Percentiles rank a stretch among this genome's conserved stretches.
Evolutionary conservation across 768 basidiomycete species (phyloP).

Genomic region (Auricularia sp.): DNA sequence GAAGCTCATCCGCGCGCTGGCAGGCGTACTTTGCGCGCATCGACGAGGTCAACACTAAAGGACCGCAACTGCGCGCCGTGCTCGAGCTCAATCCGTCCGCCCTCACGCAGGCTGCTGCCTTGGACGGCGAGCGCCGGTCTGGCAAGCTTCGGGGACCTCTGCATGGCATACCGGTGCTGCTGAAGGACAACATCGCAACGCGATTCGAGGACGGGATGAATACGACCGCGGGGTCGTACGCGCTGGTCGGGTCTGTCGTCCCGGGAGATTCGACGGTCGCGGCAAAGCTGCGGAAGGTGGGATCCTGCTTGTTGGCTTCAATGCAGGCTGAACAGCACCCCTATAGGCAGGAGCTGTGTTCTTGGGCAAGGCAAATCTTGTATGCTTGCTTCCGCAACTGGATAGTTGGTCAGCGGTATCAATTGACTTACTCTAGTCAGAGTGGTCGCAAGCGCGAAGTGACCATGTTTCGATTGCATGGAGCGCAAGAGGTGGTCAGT

Average conservation of each 20-base stretch:
- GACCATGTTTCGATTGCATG: conserved; percentile 36
- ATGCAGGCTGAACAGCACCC: not conserved
- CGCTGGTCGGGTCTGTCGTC: conserved; percentile 25
- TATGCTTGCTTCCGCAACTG: not conserved
- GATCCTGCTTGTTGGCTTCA: not conserved
- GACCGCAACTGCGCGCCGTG: conserved; percentile 28
- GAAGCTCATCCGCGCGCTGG: too few relatives aligned
- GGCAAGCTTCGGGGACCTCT: conserved; percentile 18
- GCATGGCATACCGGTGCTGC: conserved; percentile 30
- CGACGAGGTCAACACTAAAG: conserved; percentile 34
- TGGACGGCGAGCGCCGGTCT: conserved; percentile 25
- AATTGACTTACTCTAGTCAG: conserved; percentile 39
- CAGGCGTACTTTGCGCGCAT: too few relatives aligned
- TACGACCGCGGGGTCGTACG: conserved; percentile 32
- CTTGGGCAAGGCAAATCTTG: conserved; percentile 43
- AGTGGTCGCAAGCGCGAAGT: conserved; percentile 13
- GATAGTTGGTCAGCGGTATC: conserved; percentile 19
- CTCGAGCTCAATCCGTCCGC: conserved; percentile 32
- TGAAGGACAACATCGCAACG: conserved; percentile 25
- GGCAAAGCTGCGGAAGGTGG: conserved; percentile 17
- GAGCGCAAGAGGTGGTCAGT: conserved; percentile 48
- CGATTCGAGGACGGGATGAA: conserved; percentile 25
- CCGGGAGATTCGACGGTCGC: conserved; percentile 27
- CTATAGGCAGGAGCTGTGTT: not conserved
- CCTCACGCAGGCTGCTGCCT: conserved; percentile 23